Percentiles rank a stretch among this genome's conserved stretches.
These are phyloP conservation scores for Colletotrichum orbiculare DNA, from an alignment of 2,329 filamentous ascomycete species.

Conservation along the genomic window DNA sequence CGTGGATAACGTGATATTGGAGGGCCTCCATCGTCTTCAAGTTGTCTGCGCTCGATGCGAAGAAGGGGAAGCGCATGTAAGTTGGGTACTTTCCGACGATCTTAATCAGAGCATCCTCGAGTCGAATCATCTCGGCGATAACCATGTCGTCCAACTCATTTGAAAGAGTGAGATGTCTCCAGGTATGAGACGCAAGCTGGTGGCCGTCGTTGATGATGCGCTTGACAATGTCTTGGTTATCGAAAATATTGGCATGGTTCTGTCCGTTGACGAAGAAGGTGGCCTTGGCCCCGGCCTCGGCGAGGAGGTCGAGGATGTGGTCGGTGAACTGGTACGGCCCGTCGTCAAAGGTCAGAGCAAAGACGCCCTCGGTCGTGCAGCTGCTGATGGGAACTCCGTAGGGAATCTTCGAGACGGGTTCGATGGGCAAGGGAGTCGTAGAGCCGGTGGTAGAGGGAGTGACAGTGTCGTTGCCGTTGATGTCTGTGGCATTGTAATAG, in stretches of 20 bases:
- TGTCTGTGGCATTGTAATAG: too few relatives aligned
- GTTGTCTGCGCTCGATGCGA: conserved; percentile 39
- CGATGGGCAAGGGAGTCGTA: conserved; percentile 36
- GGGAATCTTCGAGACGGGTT: conserved; percentile 45
- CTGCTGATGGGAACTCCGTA: conserved; percentile 46
- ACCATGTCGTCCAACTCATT: conserved; percentile 46
- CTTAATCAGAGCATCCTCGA: conserved; percentile 57
- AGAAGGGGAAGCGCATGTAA: conserved; percentile 58
- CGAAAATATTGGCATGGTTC: conserved; percentile 51
- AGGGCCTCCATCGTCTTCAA: conserved; percentile 33
- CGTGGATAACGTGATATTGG: conserved; percentile 30
- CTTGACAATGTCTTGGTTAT: conserved; percentile 53
- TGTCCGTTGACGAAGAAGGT: conserved; percentile 57
- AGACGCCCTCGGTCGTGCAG: conserved; percentile 48
- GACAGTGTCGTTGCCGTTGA: too few relatives aligned
- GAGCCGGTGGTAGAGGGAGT: too few relatives aligned
- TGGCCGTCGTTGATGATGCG: conserved; percentile 56
- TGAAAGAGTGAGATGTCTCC: conserved; percentile 57
- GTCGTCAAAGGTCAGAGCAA: conserved; percentile 61
- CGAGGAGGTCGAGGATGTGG: conserved; percentile 52
- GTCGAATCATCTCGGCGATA: conserved; percentile 54
- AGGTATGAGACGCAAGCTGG: conserved; percentile 53
- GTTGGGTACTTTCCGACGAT: conserved; percentile 55
- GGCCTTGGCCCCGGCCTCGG: conserved; percentile 46
- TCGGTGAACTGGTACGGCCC: conserved; percentile 56